Evolutionary conservation across 352 stramenopile genomes (phyloP), one percentile per base, ranked within the genome.

Genomic region (Phytophthora cryptogea): DNA sequence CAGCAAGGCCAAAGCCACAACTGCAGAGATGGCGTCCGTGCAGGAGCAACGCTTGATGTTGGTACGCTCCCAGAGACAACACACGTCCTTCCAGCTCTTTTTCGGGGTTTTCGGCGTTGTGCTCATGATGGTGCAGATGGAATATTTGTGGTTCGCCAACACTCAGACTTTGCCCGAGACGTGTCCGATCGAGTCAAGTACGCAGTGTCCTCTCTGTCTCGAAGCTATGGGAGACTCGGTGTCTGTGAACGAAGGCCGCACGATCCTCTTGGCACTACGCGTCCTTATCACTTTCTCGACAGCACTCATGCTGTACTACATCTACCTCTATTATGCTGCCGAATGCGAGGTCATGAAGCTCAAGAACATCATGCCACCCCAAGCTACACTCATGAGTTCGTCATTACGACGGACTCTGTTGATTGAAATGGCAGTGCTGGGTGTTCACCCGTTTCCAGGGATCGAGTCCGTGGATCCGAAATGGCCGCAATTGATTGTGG

Each of bases 271-370:
- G 54, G 72, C 69, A 14, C 59, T 90, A 42, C 78, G 82, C 7
- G 68, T 87, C 16, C 78, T 92, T 41, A 85, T 92, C 40, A 74
- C 78, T 9, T 82, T 86, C 47, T 87, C 78, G 0, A 90, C 80
- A 13, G 57, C 62, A 14, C 73, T 90, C 48, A 59, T 89, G 66
- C 75, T 90, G 45, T 88, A 85, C 61, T 88, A 90, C 63, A 55
- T 88, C 44, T 87, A 85, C 57, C 54, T 62, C 8, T 92, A 83
- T 48, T 90, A 90, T 70, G 65, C 64, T 39, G 76, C 70, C 59
- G 72, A 90, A 66, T 86, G 78, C 36, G 73, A 90, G 51, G 70
- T 89, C 36, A 83, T 89, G 70, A 92, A 89, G 68, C 76, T 89
- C 60, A 90, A 89, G 52, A 92, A 92, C 55, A 86, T 92, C 44